Evolutionary conservation across 2,329 filamentous ascomycete genomes (phyloP).

Genomic region (Sclerotinia nivalis): DNA sequence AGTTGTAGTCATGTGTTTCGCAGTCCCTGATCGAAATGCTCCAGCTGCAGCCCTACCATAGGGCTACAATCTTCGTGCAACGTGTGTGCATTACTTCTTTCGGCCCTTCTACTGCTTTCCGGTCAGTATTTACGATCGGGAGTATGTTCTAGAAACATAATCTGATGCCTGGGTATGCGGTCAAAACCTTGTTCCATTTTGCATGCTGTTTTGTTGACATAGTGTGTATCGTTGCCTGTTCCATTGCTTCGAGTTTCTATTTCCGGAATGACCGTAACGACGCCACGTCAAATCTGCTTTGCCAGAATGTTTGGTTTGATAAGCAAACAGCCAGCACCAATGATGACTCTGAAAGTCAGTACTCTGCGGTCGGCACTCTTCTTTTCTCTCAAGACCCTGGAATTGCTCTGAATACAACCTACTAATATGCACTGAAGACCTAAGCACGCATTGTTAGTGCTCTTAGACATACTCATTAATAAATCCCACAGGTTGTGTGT

Average conservation of each 20-base stretch:
- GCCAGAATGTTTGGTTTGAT: neutral
- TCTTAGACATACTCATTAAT: neutral
- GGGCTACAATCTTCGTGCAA: neutral
- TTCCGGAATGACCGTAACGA: neutral
- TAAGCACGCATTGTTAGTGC: neutral
- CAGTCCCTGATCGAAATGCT: neutral
- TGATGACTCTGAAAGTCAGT: neutral
- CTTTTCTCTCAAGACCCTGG: neutral
- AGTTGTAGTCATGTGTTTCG: conserved; percentile 1
- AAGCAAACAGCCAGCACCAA: neutral
- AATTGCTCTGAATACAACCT: neutral
- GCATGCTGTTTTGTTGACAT: neutral
- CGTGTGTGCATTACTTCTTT: neutral
- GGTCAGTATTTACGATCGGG: neutral
- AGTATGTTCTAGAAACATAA: neutral
- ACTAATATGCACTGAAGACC: neutral
- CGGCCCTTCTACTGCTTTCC: neutral
- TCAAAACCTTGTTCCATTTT: neutral
- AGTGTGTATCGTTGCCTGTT: neutral
- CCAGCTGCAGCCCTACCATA: conserved; percentile 22
- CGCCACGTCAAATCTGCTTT: neutral
- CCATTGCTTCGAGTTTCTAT: neutral
- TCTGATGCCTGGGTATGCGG: conserved; percentile 3
- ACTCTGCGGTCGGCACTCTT: neutral
- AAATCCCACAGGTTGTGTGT: conserved; percentile 5